Conservation (phyloP, 495 filamentous ascomycete genomes). For the Durotheca rogersii region DNA sequence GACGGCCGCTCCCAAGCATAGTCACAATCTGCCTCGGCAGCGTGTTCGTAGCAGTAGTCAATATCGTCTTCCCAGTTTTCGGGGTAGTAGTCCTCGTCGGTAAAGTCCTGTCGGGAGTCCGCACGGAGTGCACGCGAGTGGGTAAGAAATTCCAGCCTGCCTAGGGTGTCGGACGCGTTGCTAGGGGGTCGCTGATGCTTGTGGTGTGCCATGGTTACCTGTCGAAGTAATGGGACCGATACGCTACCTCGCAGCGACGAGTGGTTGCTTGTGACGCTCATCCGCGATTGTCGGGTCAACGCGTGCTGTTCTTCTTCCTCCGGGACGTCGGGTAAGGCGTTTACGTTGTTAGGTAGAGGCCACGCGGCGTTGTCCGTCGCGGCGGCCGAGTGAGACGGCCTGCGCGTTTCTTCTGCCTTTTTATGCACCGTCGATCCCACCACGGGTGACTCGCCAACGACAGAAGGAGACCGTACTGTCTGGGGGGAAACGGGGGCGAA, state of each 20-base stretch:
- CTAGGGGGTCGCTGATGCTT: slow-evolving; percentile 41
- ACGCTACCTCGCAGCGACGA: slow-evolving; percentile 49
- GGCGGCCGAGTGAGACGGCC: slow-evolving; percentile 44
- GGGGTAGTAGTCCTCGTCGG: slow-evolving; percentile 41
- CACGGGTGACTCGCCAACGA: slow-evolving; percentile 30
- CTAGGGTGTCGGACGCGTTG: slow-evolving; percentile 48
- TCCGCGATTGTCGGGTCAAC: slow-evolving; percentile 34
- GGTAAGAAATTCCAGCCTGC: slow-evolving; percentile 40
- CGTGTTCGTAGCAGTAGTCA: slow-evolving; percentile 91
- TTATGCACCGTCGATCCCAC: slow-evolving; percentile 38
- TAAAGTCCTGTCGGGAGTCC: slow-evolving; percentile 34
- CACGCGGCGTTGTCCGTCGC: slow-evolving; percentile 53
- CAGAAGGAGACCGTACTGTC: slow-evolving; percentile 27
- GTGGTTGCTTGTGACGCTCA: slow-evolving; percentile 43
- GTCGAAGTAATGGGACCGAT: slow-evolving; percentile 50
- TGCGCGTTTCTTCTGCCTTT: slow-evolving; percentile 21
- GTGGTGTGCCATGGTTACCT: slow-evolving; percentile 35
- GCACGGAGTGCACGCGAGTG: slow-evolving; percentile 36
- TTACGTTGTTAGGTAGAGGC: slow-evolving; percentile 48
- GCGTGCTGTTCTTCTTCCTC: slow-evolving; percentile 65
- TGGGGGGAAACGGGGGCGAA: slow-evolving; percentile 34
- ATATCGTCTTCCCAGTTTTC: slow-evolving; percentile 91
- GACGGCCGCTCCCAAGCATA: slow-evolving; percentile 77
- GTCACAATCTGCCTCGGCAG: slow-evolving; percentile 84
- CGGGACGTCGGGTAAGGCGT: slow-evolving; percentile 65